Evolutionary conservation across 2,329 filamentous ascomycete genomes (phyloP).

Genomic region (Dothistroma septosporum): DNA sequence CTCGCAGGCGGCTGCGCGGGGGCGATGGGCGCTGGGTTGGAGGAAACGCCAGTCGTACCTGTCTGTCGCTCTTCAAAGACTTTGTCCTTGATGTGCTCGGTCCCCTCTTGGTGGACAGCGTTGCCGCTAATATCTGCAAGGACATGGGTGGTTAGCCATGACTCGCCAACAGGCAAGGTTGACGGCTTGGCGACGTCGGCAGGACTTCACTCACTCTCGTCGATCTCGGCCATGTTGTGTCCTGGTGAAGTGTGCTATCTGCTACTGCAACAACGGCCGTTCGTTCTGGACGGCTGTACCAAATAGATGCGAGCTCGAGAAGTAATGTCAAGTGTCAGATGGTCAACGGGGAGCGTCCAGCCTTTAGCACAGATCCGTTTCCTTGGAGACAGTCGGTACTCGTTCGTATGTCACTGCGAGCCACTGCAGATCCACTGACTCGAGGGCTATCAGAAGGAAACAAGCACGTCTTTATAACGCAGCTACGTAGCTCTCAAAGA

Average conservation of each 20-base stretch:
- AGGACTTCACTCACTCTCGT: slow-evolving; percentile 1
- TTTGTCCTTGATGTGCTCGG: slow-evolving; percentile 23
- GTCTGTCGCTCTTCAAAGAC: slow-evolving; percentile 3
- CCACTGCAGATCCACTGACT: slow-evolving; percentile 5
- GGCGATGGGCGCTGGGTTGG: slow-evolving; percentile 5
- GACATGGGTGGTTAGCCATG: neutral
- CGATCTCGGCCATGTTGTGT: slow-evolving; percentile 2
- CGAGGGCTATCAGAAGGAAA: neutral
- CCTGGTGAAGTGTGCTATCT: neutral
- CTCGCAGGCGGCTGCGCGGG: slow-evolving; percentile 18
- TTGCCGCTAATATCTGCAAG: neutral
- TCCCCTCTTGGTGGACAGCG: slow-evolving; percentile 21
- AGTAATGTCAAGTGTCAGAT: slow-evolving; percentile 2
- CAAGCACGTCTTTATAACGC: neutral
- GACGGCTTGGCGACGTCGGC: neutral
- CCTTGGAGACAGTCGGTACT: neutral
- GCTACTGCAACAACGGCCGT: neutral
- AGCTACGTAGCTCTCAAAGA: neutral
- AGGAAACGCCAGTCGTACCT: slow-evolving; percentile 8
- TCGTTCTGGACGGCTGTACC: neutral
- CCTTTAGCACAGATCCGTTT: neutral
- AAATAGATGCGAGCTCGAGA: neutral
- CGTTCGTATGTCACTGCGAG: neutral
- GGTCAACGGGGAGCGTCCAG: neutral
- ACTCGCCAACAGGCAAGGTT: slow-evolving; percentile 1